These are phyloP conservation scores for Calonectria pseudoturangicola DNA, from an alignment of 2,329 filamentous ascomycete genomes.

Conservation along the genomic window DNA sequence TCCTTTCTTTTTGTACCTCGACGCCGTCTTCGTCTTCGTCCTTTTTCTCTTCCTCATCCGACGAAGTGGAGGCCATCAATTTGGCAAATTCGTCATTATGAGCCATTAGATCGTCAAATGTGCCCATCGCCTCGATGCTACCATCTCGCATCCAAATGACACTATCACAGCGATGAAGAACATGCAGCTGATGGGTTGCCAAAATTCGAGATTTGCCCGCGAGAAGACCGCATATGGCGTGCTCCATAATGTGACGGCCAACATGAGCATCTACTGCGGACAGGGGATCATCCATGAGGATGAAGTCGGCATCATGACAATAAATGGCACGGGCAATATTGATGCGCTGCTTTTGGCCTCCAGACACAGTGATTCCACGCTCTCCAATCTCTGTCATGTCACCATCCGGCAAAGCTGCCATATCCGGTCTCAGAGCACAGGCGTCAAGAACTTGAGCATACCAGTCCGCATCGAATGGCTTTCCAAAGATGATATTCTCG, in stretches of 20 bases:
- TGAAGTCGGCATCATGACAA: conserved; percentile 62
- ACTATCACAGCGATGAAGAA: conserved; percentile 9
- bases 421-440: conserved; percentile 65
- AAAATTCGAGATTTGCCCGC: conserved; percentile 14
- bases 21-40: background rate
- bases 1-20: background rate
- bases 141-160: conserved; percentile 22
- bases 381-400: conserved; percentile 66
- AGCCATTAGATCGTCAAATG: conserved; percentile 15
- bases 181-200: conserved; percentile 16
- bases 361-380: conserved; percentile 65
- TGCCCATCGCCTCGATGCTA: background rate
- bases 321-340: conserved; percentile 68
- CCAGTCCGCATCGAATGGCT: conserved; percentile 60
- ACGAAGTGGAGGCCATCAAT: conserved; percentile 9
- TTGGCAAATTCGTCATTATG: conserved; percentile 20
- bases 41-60: conserved; percentile 1
- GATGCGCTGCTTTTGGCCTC: conserved; percentile 67
- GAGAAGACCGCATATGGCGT: conserved; percentile 12
- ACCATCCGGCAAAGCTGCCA: conserved; percentile 64
- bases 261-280: conserved; percentile 42
- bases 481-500: conserved; percentile 68
- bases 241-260: conserved; percentile 26
- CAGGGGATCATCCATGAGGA: conserved; percentile 69
- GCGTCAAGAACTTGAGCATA: conserved; percentile 69